Base-by-base conservation (phyloP, 1,284 basidiomycete species). In the Ceratobasidium sp. region DNA sequence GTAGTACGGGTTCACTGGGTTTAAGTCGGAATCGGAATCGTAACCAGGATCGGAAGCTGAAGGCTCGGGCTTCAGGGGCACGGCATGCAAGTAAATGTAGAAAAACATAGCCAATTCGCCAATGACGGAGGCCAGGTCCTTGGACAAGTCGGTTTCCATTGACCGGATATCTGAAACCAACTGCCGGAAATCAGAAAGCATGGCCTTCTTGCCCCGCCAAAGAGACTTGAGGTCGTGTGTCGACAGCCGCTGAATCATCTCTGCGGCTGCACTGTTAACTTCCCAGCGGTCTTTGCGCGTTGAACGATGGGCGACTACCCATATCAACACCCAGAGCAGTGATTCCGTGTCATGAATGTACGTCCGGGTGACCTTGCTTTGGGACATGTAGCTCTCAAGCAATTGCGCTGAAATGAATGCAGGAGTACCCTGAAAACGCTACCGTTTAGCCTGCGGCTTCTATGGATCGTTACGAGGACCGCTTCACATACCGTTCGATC, bases 391-490 rank as follows among this genome's bases (percentile, higher is more conserved):
- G 27, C 65, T 20, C 5, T 33, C 23, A 20, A 67, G 10, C 2
- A 67, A 23, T 14, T 67, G 65, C 33, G 30, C 38, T 33, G 65
- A 67, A 7, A 67, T 67, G n/a, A 67, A 67, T 14, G 65, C 65
- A 18, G 65, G 65, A 16, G 65, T 67, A 5, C 65, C 65, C 65
- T 67, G 23, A 27, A 8, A 20, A 16, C 14, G 5, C 5, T 16
- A 16, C 14, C 5, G 7, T 16, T 52, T 52, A 52, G 50, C 14
- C 50, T 30, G 6, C 7, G 54, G 16, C 23, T 10, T 27, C 8
- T 8, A 6, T 50, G 5, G 5, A 5, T 55, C 1, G 27, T 27
- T 5, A 23, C 3, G 1, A 14, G 2, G 27, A 0, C 27, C 12
- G 10, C 10, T 44, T 2, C 20, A 20, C 68, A 38, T 57, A 71